phyloP scores from a whole-genome alignment of 2,329 filamentous ascomycete genomes.

The Trichophyton benhamiae region DNA sequence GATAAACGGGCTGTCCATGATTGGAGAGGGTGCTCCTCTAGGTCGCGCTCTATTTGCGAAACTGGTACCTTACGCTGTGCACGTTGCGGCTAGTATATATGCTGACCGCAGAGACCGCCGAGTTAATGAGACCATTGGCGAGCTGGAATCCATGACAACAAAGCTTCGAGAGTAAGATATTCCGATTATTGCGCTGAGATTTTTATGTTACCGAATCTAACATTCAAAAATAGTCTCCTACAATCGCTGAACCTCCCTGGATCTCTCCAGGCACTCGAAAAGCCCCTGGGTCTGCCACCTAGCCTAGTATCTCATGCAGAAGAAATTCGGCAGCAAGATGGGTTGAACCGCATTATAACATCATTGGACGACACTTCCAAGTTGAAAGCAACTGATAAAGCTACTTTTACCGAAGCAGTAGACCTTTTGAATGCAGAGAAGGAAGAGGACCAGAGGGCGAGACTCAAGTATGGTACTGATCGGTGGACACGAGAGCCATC shows the following conservation, averaged over 20 bases:
- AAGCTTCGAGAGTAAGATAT: conserved; percentile 56
- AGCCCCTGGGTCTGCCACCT: conserved; percentile 79
- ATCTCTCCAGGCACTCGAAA: conserved; percentile 85
- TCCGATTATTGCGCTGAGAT: not conserved
- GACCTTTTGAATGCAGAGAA: conserved; percentile 66
- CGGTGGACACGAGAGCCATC: conserved; percentile 66
- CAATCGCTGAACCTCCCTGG: conserved; percentile 79
- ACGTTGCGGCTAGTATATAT: conserved; percentile 90
- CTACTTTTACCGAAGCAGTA: conserved; percentile 71
- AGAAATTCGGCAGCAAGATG: conserved; percentile 84
- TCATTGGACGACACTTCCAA: conserved; percentile 84
- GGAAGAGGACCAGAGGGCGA: conserved; percentile 66
- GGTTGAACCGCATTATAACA: conserved; percentile 60
- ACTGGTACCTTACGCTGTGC: conserved; percentile 88
- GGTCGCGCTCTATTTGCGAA: conserved; percentile 79
- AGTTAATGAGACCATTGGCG: conserved; percentile 73
- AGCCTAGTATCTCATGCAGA: conserved; percentile 80
- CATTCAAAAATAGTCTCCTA: conserved; percentile 39
- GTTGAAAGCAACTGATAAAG: conserved; percentile 65
- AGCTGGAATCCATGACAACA: conserved; percentile 69
- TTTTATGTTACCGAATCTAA: conserved; percentile 10
- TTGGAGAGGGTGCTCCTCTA: conserved; percentile 69
- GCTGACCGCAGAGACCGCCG: conserved; percentile 82
- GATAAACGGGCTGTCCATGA: conserved; percentile 61
- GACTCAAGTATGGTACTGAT: conserved; percentile 72